Base-by-base conservation (phyloP, 2,329 filamentous ascomycete genomes). In the Venturia nashicola region DNA sequence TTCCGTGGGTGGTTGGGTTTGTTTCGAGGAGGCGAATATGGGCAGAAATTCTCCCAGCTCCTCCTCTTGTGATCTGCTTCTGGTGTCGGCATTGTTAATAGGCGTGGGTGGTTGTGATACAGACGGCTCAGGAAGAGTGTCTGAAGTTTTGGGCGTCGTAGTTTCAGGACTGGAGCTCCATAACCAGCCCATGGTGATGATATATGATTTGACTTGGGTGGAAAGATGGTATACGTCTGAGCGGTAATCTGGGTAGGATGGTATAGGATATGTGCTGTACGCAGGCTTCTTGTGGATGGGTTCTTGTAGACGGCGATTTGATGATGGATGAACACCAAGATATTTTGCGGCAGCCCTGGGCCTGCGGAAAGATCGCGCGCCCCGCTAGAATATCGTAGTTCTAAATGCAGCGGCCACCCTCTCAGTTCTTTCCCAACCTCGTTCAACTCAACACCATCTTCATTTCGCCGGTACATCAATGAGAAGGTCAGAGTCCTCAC, bases 31-130 rank as follows among this genome's bases (percentile, higher is more conserved):
- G 23, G 54, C 54, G 42, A 64, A 64, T 32, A 54, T 27, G 51
- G 62, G 62, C 51, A 64, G 46, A 40, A 60, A 64, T 1, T 64
- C 44, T 44, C 55, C 36, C 6, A 64, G 20, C 14, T 64, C 62
- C n/a, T 46, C 34, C 32, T 64, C 62, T 6, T 40, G 34, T 23
- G n/a, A 43, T n/a, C 42, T 36, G 7, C 34, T 55, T 59, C 11
- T 34, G 46, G 51, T 12, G n/a, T 36, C 36, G 34, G 59, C 36
- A 42, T 27, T 43, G 59, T 23, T 42, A 16, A 18, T 11, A 27
- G 20, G 12, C 23, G 36, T 60, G 20, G 42, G 7, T 57, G 14
- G 18, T 57, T 18, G 16, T 36, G 32, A 27, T 60, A 5, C 27
- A 16, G 18, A 5, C 27, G 36, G 39, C 39, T 60, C 39, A 1